Percentiles rank a stretch among this genome's conserved stretches.
Conservation (phyloP, 2,329 filamentous ascomycete genomes). For the Trichoderma pleuroti region DNA sequence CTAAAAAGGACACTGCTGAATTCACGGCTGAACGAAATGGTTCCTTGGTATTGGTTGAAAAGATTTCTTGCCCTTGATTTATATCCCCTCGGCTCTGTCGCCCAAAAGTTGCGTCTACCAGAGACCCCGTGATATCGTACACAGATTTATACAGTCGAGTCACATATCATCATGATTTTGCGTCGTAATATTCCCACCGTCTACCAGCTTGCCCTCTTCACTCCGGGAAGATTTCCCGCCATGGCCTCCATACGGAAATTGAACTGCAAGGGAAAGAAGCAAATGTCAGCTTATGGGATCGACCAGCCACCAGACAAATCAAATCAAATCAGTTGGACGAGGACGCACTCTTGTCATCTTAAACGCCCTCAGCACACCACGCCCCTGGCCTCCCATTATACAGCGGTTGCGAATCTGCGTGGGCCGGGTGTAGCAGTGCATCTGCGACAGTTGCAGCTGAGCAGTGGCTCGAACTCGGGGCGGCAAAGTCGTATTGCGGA, state of each 20-base stretch:
- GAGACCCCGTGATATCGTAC: conserved; percentile 6
- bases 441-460: conserved; percentile 86
- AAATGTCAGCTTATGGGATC: not conserved
- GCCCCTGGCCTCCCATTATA: conserved; percentile 82
- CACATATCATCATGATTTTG: not conserved
- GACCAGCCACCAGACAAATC: not conserved
- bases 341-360: conserved; percentile 73
- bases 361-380: conserved; percentile 90
- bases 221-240: conserved; percentile 80
- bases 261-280: conserved; percentile 57
- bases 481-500: conserved; percentile 86
- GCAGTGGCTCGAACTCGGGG: conserved; percentile 81
- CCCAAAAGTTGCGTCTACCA: not conserved
- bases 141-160: conserved; percentile 6
- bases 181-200: conserved; percentile 12
- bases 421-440: conserved; percentile 92
- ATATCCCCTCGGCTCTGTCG: not conserved
- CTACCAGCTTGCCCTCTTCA: conserved; percentile 96
- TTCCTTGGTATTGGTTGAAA: not conserved
- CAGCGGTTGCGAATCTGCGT: conserved; percentile 95
- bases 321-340: not conserved
- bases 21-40: not conserved
- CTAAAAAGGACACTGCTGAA: not conserved
- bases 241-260: conserved; percentile 91
- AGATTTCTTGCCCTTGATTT: not conserved